These are phyloP conservation scores for Rhodotorula sp. DNA, from an alignment of 1,284 basidiomycete species.

Conservation along the genomic window DNA sequence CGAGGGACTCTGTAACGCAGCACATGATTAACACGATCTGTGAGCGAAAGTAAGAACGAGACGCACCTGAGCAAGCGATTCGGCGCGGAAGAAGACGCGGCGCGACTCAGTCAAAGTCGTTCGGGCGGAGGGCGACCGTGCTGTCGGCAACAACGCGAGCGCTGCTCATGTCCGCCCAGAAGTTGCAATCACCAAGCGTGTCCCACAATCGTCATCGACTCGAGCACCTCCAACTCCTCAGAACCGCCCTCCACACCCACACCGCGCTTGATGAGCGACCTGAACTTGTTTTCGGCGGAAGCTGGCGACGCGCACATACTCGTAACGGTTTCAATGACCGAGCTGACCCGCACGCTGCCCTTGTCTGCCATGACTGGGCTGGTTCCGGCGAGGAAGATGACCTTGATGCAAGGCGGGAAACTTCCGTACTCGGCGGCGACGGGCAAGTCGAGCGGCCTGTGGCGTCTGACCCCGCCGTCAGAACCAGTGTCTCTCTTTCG, in stretches of 20 bases:
- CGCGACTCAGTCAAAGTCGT: not conserved
- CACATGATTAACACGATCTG: too few relatives aligned
- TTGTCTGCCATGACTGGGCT: not conserved
- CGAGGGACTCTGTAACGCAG: too few relatives aligned
- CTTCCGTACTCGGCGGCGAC: slow-evolving; percentile 3
- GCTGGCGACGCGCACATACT: not conserved
- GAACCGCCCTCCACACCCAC: too few relatives aligned
- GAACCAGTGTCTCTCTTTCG: not conserved
- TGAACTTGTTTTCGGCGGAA: not conserved
- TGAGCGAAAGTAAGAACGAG: too few relatives aligned
- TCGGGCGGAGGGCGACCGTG: not conserved
- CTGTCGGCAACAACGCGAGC: not conserved
- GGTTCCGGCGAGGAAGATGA: not conserved
- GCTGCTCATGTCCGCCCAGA: not conserved
- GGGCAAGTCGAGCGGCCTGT: not conserved
- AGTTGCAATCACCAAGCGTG: not conserved
- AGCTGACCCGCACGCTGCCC: not conserved
- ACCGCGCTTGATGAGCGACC: not conserved
- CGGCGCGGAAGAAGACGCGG: too few relatives aligned
- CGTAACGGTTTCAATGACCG: not conserved
- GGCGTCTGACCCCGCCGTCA: not conserved
- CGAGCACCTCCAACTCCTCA: not conserved
- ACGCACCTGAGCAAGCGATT: too few relatives aligned
- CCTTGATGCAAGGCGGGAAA: not conserved
- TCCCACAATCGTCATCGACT: not conserved